These are phyloP conservation scores for Scutellaria galericulata DNA, from an alignment of 257 asterid genomes.

Conservation along the genomic window DNA sequence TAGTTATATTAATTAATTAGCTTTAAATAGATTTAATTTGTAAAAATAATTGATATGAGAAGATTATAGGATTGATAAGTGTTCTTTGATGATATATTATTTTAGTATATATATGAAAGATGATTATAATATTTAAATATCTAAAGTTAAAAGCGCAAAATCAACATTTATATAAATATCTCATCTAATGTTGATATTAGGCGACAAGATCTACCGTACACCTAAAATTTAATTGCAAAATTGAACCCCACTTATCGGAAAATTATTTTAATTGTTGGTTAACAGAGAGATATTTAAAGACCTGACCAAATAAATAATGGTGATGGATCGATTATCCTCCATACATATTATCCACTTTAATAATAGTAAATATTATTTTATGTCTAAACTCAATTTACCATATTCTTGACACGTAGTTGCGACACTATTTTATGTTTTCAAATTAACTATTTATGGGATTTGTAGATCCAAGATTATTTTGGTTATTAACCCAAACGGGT, in stretches of 20 bases:
- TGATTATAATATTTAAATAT: too few species aligned
- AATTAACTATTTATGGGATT: neutral
- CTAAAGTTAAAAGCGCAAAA: too few species aligned
- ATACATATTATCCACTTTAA: constrained; percentile 1
- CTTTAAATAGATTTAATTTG: too few species aligned
- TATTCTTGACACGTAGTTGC: constrained; percentile 27
- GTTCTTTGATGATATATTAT: too few species aligned
- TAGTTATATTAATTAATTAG: too few species aligned
- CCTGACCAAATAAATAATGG: neutral
- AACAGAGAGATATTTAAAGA: neutral
- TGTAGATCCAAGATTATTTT: constrained; percentile 27
- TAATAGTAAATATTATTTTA: neutral
- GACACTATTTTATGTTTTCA: neutral
- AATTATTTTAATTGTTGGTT: neutral
- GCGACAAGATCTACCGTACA: constrained; percentile 18
- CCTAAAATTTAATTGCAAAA: neutral
- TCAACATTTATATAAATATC: neutral
- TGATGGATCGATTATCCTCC: constrained; percentile 18
- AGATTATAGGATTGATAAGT: too few species aligned
- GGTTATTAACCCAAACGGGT: neutral
- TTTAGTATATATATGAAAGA: too few species aligned
- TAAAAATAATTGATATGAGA: too few species aligned
- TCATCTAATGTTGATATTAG: neutral
- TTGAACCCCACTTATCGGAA: constrained; percentile 20
- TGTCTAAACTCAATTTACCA: neutral